Conservation (phyloP, 305 asterid species). For the Stenogyne calaminthoides region DNA sequence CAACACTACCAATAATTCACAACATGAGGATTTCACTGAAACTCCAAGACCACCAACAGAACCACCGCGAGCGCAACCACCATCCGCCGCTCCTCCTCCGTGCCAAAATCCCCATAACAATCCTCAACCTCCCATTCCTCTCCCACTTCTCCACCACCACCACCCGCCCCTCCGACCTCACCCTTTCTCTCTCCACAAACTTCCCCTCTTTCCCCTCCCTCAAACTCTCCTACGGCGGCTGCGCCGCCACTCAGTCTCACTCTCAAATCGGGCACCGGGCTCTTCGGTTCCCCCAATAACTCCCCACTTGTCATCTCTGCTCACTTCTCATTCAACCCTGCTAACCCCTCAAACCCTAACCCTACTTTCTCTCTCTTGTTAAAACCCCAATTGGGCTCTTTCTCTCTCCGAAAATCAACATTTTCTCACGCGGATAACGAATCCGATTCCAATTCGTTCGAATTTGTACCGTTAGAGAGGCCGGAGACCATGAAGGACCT, state of each 20-base stretch:
- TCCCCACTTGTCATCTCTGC: slow-evolving; percentile 81
- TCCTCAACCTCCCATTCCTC: slow-evolving; percentile 77
- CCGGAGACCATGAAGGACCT: slow-evolving; percentile 50
- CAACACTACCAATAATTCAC: background rate
- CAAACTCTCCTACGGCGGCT: slow-evolving; percentile 66
- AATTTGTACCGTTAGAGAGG: slow-evolving; percentile 69
- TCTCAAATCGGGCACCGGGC: slow-evolving; percentile 79
- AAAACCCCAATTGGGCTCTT: slow-evolving; percentile 77
- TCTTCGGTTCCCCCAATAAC: slow-evolving; percentile 75
- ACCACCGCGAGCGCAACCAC: slow-evolving; percentile 37
- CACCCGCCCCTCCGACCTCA: slow-evolving; percentile 70
- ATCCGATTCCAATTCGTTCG: slow-evolving; percentile 44
- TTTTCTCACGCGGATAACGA: slow-evolving; percentile 42
- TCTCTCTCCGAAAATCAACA: slow-evolving; percentile 68
- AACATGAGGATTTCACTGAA: slow-evolving; percentile 82
- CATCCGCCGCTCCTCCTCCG: slow-evolving; percentile 64
- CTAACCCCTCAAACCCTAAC: slow-evolving; percentile 45
- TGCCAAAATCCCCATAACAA: slow-evolving; percentile 77
- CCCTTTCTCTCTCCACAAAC: slow-evolving; percentile 77
- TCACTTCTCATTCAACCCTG: slow-evolving; percentile 66
- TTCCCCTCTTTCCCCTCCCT: slow-evolving; percentile 73
- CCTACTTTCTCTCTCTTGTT: slow-evolving; percentile 73
- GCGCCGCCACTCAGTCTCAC: slow-evolving; percentile 60
- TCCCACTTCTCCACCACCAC: slow-evolving; percentile 88
- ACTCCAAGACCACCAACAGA: slow-evolving; percentile 55